Evolutionary conservation across 2,329 filamentous ascomycete genomes (phyloP).

Genomic region (Xylariaceae sp.): DNA sequence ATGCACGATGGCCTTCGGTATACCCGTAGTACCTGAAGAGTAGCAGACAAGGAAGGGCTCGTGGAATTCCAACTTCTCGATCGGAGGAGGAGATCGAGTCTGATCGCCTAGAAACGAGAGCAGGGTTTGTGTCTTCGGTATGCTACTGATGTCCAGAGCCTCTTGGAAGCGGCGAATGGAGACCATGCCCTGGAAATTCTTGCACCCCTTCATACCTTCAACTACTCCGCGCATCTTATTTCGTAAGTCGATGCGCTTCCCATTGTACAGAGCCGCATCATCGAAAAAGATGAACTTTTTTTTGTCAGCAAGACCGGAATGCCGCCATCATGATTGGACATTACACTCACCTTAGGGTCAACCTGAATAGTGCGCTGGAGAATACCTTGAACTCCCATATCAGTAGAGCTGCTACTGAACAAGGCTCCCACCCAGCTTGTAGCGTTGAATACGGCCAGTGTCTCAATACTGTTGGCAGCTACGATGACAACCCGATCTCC

Average conservation of each 20-base stretch:
- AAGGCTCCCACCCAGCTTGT: constrained; percentile 66
- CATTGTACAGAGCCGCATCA: constrained; percentile 75
- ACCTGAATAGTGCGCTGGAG: constrained; percentile 72
- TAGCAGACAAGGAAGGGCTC: constrained; percentile 78
- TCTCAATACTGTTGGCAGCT: constrained; percentile 70
- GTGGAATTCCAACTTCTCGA: constrained; percentile 61
- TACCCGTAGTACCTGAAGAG: constrained; percentile 76
- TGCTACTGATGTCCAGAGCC: constrained; percentile 52
- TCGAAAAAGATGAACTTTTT: constrained; percentile 72
- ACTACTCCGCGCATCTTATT: constrained; percentile 67
- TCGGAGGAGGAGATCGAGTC: constrained; percentile 36
- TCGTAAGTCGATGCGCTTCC: constrained; percentile 66
- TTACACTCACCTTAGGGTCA: constrained; percentile 56
- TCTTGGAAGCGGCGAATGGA: constrained; percentile 61
- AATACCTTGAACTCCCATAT: constrained; percentile 78
- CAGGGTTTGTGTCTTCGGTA: constrained; percentile 45
- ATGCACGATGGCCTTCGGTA: constrained; percentile 83
- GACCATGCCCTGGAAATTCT: constrained; percentile 60
- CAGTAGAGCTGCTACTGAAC: constrained; percentile 73
- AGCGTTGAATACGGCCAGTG: constrained; percentile 66
- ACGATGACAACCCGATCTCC: constrained; percentile 76
- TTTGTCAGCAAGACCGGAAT: too few relatives aligned
- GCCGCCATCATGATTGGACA: background rate
- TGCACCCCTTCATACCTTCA: constrained; percentile 51
- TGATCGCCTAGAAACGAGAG: constrained; percentile 38